Conservation (phyloP, 306 rosid genomes). For the Urtica urens region DNA sequence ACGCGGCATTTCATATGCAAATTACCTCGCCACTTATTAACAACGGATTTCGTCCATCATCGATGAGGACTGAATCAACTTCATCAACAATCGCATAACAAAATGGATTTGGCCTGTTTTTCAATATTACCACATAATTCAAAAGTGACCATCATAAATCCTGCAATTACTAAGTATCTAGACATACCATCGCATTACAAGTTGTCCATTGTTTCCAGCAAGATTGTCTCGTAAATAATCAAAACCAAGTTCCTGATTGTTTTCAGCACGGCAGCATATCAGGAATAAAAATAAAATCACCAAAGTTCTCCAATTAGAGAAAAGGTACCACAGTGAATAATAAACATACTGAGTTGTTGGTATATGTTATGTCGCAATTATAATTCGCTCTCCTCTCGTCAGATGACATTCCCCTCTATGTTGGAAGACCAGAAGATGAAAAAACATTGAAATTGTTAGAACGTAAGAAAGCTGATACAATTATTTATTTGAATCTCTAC, state of each 20-base stretch:
- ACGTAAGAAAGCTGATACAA: too few species aligned
- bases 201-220: constrained; percentile 68
- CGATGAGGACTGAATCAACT: constrained; percentile 91
- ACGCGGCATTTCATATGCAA: background rate
- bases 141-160: too few species aligned
- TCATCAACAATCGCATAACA: constrained; percentile 97
- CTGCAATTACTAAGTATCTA: constrained; percentile 3
- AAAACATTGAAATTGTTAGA: constrained; percentile 9
- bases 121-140: constrained; percentile 12
- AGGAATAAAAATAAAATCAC: constrained; percentile 8
- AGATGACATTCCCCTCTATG: constrained; percentile 67
- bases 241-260: constrained; percentile 83
- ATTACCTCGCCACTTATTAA: constrained; percentile 91
- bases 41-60: constrained; percentile 96
- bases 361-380: constrained; percentile 78
- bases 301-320: background rate
- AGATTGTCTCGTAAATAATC: constrained; percentile 96
- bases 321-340: background rate
- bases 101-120: constrained; percentile 86
- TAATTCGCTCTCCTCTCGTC: constrained; percentile 67
- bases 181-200: constrained; percentile 92
- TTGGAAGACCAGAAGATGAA: constrained; percentile 15
- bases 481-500: too few species aligned
- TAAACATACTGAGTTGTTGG: constrained; percentile 78
- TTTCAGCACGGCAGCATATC: constrained; percentile 14